These are phyloP conservation scores for Fusarium sp. DNA, from an alignment of 2,329 filamentous ascomycete species.

Conservation along the genomic window DNA sequence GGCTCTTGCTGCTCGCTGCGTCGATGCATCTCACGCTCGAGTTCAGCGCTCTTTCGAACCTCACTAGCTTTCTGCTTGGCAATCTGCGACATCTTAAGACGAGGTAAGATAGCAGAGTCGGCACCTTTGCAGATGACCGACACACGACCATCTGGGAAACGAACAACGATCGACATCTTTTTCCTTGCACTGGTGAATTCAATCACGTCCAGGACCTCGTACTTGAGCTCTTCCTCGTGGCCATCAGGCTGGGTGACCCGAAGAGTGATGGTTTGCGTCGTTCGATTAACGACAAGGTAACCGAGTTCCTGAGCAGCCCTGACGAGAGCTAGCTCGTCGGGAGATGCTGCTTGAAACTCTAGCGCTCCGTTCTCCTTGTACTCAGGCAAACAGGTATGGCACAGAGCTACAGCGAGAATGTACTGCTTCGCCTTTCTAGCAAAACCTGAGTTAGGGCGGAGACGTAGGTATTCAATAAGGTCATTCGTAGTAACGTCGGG, in stretches of 20 bases:
- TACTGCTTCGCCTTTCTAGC: constrained; percentile 83
- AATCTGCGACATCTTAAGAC: constrained; percentile 76
- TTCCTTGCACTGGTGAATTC: constrained; percentile 92
- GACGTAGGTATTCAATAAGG: constrained; percentile 79
- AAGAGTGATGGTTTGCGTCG: constrained; percentile 73
- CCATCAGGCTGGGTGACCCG: constrained; percentile 52
- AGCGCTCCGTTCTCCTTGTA: constrained; percentile 70
- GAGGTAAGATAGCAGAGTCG: constrained; percentile 82
- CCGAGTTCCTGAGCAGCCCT: constrained; percentile 86
- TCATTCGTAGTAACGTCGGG: constrained; percentile 74
- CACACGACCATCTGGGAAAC: constrained; percentile 84
- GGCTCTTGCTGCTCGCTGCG: constrained; percentile 65
- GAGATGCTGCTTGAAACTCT: constrained; percentile 89
- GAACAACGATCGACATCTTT: constrained; percentile 88
- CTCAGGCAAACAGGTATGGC: constrained; percentile 91
- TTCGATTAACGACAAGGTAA: constrained; percentile 78
- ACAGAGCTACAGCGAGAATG: constrained; percentile 84
- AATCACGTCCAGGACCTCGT: constrained; percentile 85
- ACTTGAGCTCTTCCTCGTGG: constrained; percentile 65
- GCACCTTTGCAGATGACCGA: constrained; percentile 91
- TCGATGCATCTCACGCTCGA: constrained; percentile 65
- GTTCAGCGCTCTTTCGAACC: constrained; percentile 68
- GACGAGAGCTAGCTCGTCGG: constrained; percentile 88
- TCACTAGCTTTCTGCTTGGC: constrained; percentile 79
- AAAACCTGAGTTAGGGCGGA: constrained; percentile 79